Percentiles rank a stretch among this genome's conserved stretches.
These are phyloP conservation scores for Sporothrix mexicana DNA, from an alignment of 2,329 filamentous ascomycete genomes.

Conservation along the genomic window DNA sequence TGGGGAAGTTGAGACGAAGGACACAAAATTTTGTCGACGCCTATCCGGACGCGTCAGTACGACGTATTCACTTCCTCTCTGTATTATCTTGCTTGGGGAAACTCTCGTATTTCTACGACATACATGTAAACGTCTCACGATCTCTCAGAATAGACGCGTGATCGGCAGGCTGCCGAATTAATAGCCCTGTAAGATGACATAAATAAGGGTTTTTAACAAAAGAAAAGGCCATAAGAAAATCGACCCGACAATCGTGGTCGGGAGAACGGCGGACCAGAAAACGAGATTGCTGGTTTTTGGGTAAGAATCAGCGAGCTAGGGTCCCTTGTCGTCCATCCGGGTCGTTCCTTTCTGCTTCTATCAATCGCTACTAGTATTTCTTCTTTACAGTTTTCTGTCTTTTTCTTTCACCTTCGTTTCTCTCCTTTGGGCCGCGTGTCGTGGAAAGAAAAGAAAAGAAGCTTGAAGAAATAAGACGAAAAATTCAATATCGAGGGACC, in stretches of 20 bases:
- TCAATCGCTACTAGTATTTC: not conserved
- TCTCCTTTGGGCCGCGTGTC: not conserved
- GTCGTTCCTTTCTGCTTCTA: not conserved
- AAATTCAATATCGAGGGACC: not conserved
- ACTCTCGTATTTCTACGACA: too few species aligned
- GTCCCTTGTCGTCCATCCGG: not conserved
- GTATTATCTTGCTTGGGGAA: not conserved
- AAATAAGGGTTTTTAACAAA: not conserved
- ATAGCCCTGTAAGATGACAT: too few species aligned
- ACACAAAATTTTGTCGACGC: not conserved
- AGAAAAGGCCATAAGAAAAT: not conserved
- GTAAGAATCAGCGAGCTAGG: not conserved
- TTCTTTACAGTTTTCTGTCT: not conserved
- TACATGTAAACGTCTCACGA: too few species aligned
- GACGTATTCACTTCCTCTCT: not conserved
- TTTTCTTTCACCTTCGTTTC: not conserved
- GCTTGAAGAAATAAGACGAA: not conserved
- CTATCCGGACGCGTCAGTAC: constrained; percentile 1
- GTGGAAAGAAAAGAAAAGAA: not conserved
- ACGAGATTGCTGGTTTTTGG: not conserved
- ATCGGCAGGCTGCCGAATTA: not conserved
- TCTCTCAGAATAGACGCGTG: not conserved
- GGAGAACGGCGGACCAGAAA: not conserved
- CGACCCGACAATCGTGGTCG: not conserved
- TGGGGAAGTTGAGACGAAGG: not conserved